Percentiles rank a stretch among this genome's conserved stretches.
Evolutionary conservation across 148 eudicot genomes (phyloP).

Genomic region (Camellia japonica): DNA sequence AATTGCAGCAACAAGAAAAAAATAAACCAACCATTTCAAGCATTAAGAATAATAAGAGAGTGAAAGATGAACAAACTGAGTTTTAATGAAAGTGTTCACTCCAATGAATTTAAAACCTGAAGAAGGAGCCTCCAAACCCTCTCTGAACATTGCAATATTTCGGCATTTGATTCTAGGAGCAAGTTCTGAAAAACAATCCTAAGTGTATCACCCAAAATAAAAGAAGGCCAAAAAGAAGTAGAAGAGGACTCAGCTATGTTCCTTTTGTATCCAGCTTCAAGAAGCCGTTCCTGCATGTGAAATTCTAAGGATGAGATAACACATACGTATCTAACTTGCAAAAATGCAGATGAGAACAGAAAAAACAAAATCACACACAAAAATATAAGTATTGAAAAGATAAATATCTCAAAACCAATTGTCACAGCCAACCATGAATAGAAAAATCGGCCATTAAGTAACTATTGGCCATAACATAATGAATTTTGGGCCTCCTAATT

Average conservation of each 20-base stretch:
- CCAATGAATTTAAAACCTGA: slow-evolving; percentile 30
- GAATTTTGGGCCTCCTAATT: too few relatives aligned
- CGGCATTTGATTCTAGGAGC: slow-evolving; percentile 86
- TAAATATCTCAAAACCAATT: neutral
- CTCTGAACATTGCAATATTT: slow-evolving; percentile 80
- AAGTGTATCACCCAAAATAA: slow-evolving; percentile 82
- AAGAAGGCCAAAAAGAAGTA: slow-evolving; percentile 81
- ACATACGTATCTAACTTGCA: neutral
- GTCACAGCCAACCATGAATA: neutral
- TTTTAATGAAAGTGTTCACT: slow-evolving; percentile 9
- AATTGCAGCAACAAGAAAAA: slow-evolving; percentile 12
- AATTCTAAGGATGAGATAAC: slow-evolving; percentile 4
- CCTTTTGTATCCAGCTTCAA: slow-evolving; percentile 82
- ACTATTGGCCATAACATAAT: too few relatives aligned
- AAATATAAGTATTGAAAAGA: neutral
- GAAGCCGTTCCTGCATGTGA: slow-evolving; percentile 69
- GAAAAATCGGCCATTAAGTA: too few relatives aligned
- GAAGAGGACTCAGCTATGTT: slow-evolving; percentile 50
- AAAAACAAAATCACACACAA: neutral
- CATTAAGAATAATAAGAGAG: neutral
- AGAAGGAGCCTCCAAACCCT: slow-evolving; percentile 93
- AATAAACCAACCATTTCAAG: neutral
- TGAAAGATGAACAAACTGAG: neutral
- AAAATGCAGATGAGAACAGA: neutral
- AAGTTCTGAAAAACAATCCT: slow-evolving; percentile 93